These are phyloP conservation scores for Mycogone perniciosa DNA, from an alignment of 2,329 filamentous ascomycete genomes.

Conservation along the genomic window DNA sequence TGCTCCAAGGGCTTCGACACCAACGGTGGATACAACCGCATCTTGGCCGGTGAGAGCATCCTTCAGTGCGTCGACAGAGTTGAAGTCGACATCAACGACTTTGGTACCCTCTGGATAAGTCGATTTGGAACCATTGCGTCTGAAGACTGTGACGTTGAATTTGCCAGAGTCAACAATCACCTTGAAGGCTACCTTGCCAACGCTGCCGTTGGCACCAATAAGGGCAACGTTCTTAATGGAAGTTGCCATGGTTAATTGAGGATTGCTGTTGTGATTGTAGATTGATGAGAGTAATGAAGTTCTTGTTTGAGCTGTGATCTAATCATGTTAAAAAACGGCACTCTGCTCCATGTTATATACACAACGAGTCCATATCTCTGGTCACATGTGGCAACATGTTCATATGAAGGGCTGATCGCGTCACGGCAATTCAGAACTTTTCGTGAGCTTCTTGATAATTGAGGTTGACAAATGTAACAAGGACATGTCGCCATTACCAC, in stretches of 20 bases:
- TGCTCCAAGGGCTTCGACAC: slow-evolving; percentile 32
- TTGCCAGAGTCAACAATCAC: slow-evolving; percentile 24
- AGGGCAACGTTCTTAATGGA: slow-evolving; percentile 33
- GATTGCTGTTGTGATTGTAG: neutral
- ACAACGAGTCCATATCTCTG: no score
- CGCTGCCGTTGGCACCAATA: slow-evolving; percentile 30
- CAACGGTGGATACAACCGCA: slow-evolving; percentile 40
- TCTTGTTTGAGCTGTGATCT: neutral
- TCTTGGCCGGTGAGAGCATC: slow-evolving; percentile 50
- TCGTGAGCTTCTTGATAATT: no score
- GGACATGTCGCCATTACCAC: no score
- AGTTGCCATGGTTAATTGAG: slow-evolving; percentile 22
- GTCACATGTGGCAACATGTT: no score
- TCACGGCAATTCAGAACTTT: no score
- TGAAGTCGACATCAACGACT: slow-evolving; percentile 32
- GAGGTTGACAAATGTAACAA: no score
- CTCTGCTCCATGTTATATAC: no score
- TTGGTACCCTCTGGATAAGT: slow-evolving; percentile 24
- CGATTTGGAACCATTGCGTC: slow-evolving; percentile 34
- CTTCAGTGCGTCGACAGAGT: slow-evolving; percentile 41
- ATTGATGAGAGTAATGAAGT: neutral
- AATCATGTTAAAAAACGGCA: no score
- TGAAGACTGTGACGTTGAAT: slow-evolving; percentile 32
- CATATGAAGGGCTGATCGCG: no score
- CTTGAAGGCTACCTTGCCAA: slow-evolving; percentile 28